Percentiles rank a stretch among this genome's conserved stretches.
Conservation (phyloP, 2,329 filamentous ascomycete species). For the Lasiodiplodia theobromae region DNA sequence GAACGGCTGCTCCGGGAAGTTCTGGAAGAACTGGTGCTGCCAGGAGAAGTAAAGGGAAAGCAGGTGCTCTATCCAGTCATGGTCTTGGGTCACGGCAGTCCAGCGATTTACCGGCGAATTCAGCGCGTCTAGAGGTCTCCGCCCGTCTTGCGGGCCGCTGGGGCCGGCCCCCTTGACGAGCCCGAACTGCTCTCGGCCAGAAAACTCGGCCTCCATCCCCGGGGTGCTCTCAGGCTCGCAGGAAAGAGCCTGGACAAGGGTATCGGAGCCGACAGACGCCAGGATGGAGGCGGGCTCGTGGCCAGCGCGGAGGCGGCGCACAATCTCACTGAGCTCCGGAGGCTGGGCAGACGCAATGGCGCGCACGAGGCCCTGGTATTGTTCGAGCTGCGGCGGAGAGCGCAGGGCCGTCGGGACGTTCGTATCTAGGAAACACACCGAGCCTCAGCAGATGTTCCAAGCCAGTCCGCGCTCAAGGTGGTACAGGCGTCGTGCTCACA, state of each 20-base stretch:
- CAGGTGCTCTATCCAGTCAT: conserved; percentile 32
- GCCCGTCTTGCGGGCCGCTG: neutral
- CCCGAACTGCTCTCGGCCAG: conserved; percentile 31
- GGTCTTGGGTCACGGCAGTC: conserved; percentile 34
- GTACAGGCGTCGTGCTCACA: conserved; percentile 29
- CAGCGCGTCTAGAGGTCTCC: conserved; percentile 1
- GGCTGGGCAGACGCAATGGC: conserved; percentile 25
- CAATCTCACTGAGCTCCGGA: conserved; percentile 34
- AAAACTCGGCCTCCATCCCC: conserved; percentile 32
- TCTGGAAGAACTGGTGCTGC: conserved; percentile 35
- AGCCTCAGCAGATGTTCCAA: conserved; percentile 28
- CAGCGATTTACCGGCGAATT: conserved; percentile 29
- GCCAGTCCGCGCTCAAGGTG: conserved; percentile 12
- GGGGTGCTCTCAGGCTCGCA: conserved; percentile 28
- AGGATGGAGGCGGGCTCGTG: conserved; percentile 31
- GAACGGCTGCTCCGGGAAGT: conserved; percentile 35
- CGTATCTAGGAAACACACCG: conserved; percentile 13
- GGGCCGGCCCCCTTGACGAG: conserved; percentile 29
- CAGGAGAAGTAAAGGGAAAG: conserved; percentile 34
- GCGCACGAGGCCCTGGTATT: conserved; percentile 30
- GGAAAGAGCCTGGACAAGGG: conserved; percentile 26
- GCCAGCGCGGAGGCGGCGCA: conserved; percentile 30
- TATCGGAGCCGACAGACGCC: conserved; percentile 7
- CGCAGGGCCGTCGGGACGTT: conserved; percentile 9
- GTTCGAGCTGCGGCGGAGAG: conserved; percentile 9